Evolutionary conservation across 169 alveolate genomes (phyloP).

Genomic region (Plasmodium inui): DNA sequence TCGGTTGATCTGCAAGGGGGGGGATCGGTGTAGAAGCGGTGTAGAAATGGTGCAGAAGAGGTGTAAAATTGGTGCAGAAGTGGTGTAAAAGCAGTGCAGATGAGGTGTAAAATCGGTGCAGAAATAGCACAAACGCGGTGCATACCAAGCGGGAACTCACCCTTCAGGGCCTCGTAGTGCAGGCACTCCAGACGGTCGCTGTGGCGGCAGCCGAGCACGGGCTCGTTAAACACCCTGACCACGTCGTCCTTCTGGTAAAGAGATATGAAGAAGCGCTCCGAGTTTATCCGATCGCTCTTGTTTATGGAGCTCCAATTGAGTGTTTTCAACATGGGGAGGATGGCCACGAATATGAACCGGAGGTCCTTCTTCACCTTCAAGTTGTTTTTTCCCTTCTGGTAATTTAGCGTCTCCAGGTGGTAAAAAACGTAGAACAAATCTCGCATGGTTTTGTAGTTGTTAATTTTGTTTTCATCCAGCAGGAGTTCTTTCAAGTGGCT

Average conservation of each 20-base stretch:
- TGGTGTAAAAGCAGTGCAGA: not conserved
- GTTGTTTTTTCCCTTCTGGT: conserved; percentile 28
- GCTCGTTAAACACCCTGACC: conserved; percentile 41
- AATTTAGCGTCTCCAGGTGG: conserved; percentile 54
- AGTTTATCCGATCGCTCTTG: conserved; percentile 58
- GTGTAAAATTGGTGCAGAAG: not conserved
- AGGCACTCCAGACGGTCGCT: conserved; percentile 37
- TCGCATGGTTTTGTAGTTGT: conserved; percentile 58
- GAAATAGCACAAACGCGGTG: not conserved
- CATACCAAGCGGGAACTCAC: not conserved
- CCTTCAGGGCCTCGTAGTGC: conserved; percentile 50
- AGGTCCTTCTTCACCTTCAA: conserved; percentile 22
- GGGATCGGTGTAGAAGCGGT: not conserved
- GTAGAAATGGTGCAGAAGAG: not conserved
- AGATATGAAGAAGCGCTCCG: conserved; percentile 70
- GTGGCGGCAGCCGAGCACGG: conserved; percentile 33
- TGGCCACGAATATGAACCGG: conserved; percentile 56
- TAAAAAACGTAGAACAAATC: conserved; percentile 63
- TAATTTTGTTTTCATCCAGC: conserved; percentile 44
- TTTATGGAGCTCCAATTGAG: conserved; percentile 47
- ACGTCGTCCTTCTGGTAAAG: conserved; percentile 36
- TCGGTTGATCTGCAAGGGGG: conserved; percentile 10
- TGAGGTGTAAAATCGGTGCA: not conserved
- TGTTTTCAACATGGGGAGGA: conserved; percentile 43
- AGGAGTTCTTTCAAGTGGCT: conserved; percentile 59